Evolutionary conservation across 2,329 filamentous ascomycete genomes (phyloP), one percentile per base, ranked within the genome.

Genomic region (Penicillium sp.): DNA sequence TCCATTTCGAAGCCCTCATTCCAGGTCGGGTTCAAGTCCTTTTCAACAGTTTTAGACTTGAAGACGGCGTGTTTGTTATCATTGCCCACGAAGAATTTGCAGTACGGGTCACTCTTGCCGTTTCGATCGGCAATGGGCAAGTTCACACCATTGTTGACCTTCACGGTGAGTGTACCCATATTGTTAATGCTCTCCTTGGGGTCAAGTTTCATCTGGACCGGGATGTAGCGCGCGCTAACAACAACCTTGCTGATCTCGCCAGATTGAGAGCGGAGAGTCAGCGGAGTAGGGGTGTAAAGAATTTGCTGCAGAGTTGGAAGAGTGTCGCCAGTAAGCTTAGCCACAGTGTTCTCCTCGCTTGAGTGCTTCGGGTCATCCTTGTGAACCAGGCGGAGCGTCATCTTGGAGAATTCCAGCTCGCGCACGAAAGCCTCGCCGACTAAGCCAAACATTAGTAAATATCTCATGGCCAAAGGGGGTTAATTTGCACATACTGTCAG

Each of bases 171-270:
- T 33, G 9, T 93, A 62, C 95, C 95, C 88, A 97, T 96, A 79
- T 99, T 99, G 86, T 97, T 98, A 84, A 99, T 97, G 73, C 93
- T 97, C 79, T 99, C 95, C 71, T 89, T 92, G 0, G 95, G 91
- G 72, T 99, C 93, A 53, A 99, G 89, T 60, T 88, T 83, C 95
- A 99, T 99, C 81, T 91, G 88, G 63, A 98, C 89, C 0, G 95
- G 95, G 26, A 99, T 88, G 75, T 97, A 99, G 78, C 96, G 96
- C 73, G 97, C 85, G 80, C 91, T 96, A 74, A 99, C 91, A 69
- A 90, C 96, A 74, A 99, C 85, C 73, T 88, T 93, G 81, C 88
- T 93, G 28, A 89, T 79, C 61, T 86, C 85, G 56, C 93, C 93
- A 45, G 94, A 86, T 19, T 91, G 88, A 63, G 91, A 90, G 76